phyloP scores from a whole-genome alignment of 306 rosid species.

The Quercus gilva region DNA sequence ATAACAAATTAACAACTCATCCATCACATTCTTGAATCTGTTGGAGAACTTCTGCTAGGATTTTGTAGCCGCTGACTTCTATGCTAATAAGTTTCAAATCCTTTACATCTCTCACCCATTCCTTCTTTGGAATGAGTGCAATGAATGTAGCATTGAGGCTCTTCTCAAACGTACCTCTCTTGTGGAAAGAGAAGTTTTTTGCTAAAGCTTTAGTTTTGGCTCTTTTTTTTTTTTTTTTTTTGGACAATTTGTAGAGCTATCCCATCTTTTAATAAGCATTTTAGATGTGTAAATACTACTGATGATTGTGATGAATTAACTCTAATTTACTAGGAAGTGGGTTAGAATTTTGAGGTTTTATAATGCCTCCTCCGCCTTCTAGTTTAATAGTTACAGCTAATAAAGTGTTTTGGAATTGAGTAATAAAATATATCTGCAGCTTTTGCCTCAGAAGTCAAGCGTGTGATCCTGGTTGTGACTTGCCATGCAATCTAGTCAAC shows the following conservation, averaged over 20 bases:
- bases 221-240: not conserved
- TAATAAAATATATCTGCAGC: not conserved
- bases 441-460: not conserved
- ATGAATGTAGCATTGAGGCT: too few species aligned
- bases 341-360: not conserved
- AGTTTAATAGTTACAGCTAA: not conserved
- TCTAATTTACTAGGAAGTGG: not conserved
- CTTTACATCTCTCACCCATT: too few species aligned
- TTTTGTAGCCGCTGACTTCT: too few species aligned
- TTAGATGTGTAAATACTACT: not conserved
- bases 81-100: too few species aligned
- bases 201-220: not conserved
- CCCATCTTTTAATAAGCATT: not conserved
- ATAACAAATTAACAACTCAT: too few species aligned
- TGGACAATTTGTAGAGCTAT: not conserved
- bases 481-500: not conserved
- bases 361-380: not conserved
- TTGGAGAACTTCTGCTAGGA: too few species aligned
- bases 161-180: too few species aligned
- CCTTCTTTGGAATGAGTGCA: too few species aligned
- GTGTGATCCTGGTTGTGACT: not conserved
- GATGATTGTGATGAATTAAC: not conserved
- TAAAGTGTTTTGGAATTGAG: not conserved
- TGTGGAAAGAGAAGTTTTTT: too few species aligned
- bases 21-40: too few species aligned